Conservation (phyloP, 1,139 yeast genomes). For the Petasospora rhodanensis region DNA sequence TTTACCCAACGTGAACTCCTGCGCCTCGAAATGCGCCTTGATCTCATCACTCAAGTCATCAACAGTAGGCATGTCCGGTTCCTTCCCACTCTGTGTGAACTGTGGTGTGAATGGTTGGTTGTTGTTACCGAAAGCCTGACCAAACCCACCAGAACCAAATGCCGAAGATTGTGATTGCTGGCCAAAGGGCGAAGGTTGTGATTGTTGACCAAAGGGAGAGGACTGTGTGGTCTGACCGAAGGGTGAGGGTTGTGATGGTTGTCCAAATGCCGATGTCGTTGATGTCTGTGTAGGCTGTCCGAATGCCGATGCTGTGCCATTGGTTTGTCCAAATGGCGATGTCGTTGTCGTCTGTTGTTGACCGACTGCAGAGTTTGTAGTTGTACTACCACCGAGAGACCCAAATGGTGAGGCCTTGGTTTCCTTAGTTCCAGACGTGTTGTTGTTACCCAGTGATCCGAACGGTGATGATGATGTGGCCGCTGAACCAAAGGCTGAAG, state of each 20-base stretch:
- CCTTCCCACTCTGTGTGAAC: slow-evolving; percentile 32
- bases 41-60: slow-evolving; percentile 41
- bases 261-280: slow-evolving; percentile 1
- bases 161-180: slow-evolving; percentile 1
- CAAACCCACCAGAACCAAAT: slow-evolving; percentile 11
- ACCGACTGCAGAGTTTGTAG: slow-evolving; percentile 9
- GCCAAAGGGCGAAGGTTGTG: slow-evolving; percentile 5
- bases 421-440: slow-evolving; percentile 1
- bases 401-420: slow-evolving; percentile 3
- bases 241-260: slow-evolving; percentile 3
- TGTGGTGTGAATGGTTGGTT: slow-evolving; percentile 12
- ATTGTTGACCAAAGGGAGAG: slow-evolving; percentile 1
- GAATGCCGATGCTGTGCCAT: slow-evolving; percentile 15
- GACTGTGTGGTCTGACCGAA: slow-evolving; percentile 1
- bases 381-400: slow-evolving; percentile 2
- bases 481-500: slow-evolving; percentile 14
- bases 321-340: slow-evolving; percentile 16
- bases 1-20: slow-evolving; percentile 52
- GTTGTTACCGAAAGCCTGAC: slow-evolving; percentile 5
- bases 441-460: background rate
- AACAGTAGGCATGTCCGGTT: slow-evolving; percentile 30
- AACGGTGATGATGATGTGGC: background rate
- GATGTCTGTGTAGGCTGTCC: slow-evolving; percentile 7
- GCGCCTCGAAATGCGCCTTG: slow-evolving; percentile 46
- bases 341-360: slow-evolving; percentile 1